These are phyloP conservation scores for Beta vulgaris DNA, from an alignment of 148 eudicot genomes.

Conservation along the genomic window DNA sequence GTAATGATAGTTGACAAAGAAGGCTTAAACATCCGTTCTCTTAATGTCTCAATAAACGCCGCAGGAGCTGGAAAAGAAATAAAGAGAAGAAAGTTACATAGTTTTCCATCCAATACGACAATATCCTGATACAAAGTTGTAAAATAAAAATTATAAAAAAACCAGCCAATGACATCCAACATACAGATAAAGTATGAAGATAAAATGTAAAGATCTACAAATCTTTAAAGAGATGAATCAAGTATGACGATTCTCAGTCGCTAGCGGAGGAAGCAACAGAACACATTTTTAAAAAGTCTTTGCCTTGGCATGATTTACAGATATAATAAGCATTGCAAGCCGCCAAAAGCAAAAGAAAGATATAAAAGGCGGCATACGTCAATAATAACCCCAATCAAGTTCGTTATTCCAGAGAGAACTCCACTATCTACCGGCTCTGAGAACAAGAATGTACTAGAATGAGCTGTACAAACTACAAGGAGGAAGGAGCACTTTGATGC, in stretches of 20 bases:
- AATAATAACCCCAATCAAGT: neutral
- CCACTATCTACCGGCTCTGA: neutral
- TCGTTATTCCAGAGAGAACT: neutral
- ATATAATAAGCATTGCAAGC: too few relatives aligned
- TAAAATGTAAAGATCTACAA: too few relatives aligned
- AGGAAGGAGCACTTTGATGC: neutral
- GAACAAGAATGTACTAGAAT: neutral
- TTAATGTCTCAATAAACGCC: conserved; percentile 82
- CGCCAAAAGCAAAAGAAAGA: too few relatives aligned
- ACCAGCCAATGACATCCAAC: neutral
- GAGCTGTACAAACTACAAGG: neutral
- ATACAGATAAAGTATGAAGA: neutral
- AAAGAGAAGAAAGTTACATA: neutral
- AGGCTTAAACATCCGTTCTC: conserved; percentile 97
- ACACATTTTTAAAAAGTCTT: too few relatives aligned
- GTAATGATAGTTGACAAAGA: conserved; percentile 74
- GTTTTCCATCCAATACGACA: neutral
- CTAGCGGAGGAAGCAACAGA: too few relatives aligned
- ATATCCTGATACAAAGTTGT: neutral
- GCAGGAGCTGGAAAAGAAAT: conserved; percentile 59
- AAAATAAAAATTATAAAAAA: neutral
- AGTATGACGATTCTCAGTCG: too few relatives aligned
- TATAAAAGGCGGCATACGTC: too few relatives aligned
- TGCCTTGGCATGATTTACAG: too few relatives aligned
- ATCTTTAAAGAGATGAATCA: too few relatives aligned